Conservation (phyloP, 176 grass and related monocot genomes). For the Canna indica region DNA sequence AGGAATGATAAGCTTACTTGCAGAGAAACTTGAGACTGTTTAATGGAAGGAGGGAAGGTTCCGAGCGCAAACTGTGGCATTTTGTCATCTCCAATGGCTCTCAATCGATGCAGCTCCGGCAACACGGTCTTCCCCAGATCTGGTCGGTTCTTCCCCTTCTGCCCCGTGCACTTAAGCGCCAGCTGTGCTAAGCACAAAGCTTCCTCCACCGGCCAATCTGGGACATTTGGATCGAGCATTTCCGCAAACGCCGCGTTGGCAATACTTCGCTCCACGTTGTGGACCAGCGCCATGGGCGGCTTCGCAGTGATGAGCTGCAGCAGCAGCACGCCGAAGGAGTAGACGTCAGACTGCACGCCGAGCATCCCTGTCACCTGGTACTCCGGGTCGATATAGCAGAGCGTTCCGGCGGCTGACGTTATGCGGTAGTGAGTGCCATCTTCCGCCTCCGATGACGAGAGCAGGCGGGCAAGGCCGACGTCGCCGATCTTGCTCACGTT, state of each 20-base stretch:
- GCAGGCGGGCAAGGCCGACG: background rate
- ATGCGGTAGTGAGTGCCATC: background rate
- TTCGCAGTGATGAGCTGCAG: background rate
- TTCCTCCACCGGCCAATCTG: background rate
- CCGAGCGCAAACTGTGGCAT: background rate
- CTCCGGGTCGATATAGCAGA: conserved; percentile 2
- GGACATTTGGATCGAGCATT: background rate
- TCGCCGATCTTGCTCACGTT: conserved; percentile 1
- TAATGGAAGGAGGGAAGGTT: background rate
- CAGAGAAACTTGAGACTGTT: background rate
- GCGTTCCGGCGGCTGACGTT: background rate
- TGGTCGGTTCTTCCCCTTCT: background rate
- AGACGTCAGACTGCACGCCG: background rate
- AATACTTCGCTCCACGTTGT: background rate
- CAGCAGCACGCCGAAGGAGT: background rate
- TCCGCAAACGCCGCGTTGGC: background rate
- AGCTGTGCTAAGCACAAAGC: background rate
- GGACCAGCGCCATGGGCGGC: background rate
- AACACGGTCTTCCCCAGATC: background rate
- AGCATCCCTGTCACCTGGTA: background rate
- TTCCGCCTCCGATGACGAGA: background rate
- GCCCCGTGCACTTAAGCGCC: background rate
- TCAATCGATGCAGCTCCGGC: background rate
- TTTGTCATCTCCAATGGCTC: background rate
- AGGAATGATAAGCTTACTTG: too few relatives aligned